phyloP scores from a whole-genome alignment of 2,329 filamentous ascomycete genomes.

The Alternaria gansuensis region DNA sequence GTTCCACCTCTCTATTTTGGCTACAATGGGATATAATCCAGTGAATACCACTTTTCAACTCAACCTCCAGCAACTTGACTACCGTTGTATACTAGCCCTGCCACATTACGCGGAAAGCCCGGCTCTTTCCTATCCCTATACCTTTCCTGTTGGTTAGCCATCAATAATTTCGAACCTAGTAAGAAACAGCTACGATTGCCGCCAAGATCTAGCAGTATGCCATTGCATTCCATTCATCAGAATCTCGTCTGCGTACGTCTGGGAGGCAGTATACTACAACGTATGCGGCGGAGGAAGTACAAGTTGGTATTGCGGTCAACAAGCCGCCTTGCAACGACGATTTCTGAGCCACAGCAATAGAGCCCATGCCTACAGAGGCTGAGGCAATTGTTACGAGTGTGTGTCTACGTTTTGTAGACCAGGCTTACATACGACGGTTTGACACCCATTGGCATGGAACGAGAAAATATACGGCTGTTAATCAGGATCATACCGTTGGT shows the following conservation, averaged over 20 bases:
- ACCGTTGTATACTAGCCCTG: not conserved
- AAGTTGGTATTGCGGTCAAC: not conserved
- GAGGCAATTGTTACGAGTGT: not conserved
- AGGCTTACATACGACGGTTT: not conserved
- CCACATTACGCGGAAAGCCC: not conserved
- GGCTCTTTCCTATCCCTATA: not conserved
- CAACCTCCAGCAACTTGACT: not conserved
- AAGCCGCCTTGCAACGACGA: not conserved
- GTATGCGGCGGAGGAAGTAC: not conserved
- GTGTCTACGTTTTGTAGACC: not conserved
- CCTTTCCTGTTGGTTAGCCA: not conserved
- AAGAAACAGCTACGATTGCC: not conserved
- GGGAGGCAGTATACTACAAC: not conserved
- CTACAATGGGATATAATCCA: not conserved
- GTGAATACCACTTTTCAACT: not conserved
- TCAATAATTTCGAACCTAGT: not conserved
- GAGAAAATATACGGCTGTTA: not conserved
- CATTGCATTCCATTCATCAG: not conserved
- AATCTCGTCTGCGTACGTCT: not conserved
- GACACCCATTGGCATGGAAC: not conserved
- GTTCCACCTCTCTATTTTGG: not conserved
- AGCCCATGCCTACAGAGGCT: not conserved
- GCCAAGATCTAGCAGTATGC: not conserved
- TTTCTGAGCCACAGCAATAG: accelerated
- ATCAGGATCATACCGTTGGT: not conserved